phyloP scores from a whole-genome alignment of 805 yeast genomes.

The Schwanniomyces polymorphus region DNA sequence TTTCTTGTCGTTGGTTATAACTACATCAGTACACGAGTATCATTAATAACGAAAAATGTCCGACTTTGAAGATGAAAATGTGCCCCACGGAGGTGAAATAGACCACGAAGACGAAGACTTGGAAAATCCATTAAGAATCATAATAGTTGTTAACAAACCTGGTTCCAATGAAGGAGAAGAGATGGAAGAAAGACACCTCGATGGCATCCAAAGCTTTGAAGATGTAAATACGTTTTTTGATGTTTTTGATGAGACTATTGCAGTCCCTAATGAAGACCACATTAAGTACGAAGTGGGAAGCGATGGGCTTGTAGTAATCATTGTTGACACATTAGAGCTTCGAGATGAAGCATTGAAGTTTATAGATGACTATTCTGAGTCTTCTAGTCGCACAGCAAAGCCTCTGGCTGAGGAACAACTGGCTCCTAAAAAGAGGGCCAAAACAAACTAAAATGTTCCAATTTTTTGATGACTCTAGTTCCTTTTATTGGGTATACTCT shows the following conservation, averaged over 20 bases:
- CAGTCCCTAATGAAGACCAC: conserved; percentile 54
- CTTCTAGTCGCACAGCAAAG: conserved; percentile 2
- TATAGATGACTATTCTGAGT: conserved; percentile 36
- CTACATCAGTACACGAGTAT: too few species aligned
- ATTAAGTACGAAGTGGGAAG: conserved; percentile 62
- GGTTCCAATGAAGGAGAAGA: conserved; percentile 36
- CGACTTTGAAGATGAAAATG: conserved; percentile 7
- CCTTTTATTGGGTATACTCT: too few species aligned
- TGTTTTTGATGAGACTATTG: conserved; percentile 49
- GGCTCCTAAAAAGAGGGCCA: conserved; percentile 1
- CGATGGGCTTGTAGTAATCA: conserved; percentile 57
- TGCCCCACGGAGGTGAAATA: too few species aligned
- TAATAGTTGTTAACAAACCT: conserved; percentile 40
- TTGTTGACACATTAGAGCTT: conserved; percentile 45
- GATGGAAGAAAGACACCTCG: conserved; percentile 49
- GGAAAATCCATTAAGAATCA: conserved; percentile 48
- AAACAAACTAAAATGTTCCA: background rate
- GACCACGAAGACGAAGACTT: too few species aligned
- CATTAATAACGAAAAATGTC: background rate
- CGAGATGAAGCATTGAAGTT: conserved; percentile 39
- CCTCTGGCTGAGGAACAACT: conserved; percentile 1
- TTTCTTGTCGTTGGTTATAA: too few species aligned
- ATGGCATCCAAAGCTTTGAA: conserved; percentile 44
- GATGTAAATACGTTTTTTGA: conserved; percentile 54
- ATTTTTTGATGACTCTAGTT: too few species aligned